Evolutionary conservation across 164 flowering plant species (phyloP).

Genomic region (Chimonanthus salicifolius): DNA sequence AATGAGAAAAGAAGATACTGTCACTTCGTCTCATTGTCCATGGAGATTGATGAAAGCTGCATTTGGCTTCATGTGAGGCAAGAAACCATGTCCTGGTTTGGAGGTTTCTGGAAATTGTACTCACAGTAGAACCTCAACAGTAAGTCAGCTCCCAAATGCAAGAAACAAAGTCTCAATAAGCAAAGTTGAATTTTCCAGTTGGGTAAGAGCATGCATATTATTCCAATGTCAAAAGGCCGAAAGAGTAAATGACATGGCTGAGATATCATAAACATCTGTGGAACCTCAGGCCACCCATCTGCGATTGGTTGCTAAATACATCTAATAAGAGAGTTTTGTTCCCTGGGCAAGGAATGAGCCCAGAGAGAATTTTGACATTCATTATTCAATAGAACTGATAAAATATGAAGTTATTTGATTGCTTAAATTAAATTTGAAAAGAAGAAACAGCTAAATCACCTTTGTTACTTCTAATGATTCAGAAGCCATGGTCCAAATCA

Average conservation of each 20-base stretch:
- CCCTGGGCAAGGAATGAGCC: background rate
- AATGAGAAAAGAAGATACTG: no score
- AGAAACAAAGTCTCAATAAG: background rate
- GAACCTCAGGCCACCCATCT: no score
- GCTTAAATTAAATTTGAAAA: background rate
- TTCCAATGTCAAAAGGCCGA: background rate
- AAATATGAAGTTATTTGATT: background rate
- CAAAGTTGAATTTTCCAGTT: no score
- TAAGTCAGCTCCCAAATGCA: background rate
- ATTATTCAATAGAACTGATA: background rate
- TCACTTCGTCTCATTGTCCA: background rate
- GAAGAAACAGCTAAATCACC: background rate
- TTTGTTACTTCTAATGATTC: background rate
- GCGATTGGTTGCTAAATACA: no score
- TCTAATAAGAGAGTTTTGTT: background rate
- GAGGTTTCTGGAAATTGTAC: background rate
- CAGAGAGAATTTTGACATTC: background rate
- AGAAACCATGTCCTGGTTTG: background rate
- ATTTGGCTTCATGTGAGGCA: background rate
- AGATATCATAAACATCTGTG: no score
- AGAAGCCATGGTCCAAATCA: background rate
- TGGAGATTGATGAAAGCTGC: background rate
- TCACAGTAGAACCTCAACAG: background rate
- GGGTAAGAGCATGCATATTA: background rate
- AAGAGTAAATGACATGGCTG: background rate